These are phyloP conservation scores for Albugo candida DNA, from an alignment of 352 stramenopile species.

Conservation along the genomic window DNA sequence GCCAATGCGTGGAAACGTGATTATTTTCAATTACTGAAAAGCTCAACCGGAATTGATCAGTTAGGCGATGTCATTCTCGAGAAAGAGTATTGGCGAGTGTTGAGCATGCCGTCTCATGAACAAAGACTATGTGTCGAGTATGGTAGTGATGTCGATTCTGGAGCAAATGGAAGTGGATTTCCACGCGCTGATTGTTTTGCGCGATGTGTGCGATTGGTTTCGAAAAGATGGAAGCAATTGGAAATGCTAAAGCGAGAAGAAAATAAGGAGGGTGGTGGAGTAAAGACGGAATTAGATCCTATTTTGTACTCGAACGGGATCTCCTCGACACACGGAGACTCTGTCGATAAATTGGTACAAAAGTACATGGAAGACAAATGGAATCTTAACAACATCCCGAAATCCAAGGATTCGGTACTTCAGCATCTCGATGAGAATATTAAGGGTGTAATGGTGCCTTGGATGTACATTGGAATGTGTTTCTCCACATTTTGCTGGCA, in stretches of 20 bases:
- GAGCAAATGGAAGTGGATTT: constrained; percentile 72
- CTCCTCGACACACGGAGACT: constrained; percentile 7
- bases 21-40: constrained; percentile 37
- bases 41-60: constrained; percentile 16
- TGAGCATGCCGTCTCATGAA: constrained; percentile 56
- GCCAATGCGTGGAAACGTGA: constrained; percentile 59
- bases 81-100: constrained; percentile 74
- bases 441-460: constrained; percentile 98
- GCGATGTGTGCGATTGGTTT: constrained; percentile 28
- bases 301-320: constrained; percentile 37
- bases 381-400: constrained; percentile 99
- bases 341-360: constrained; percentile 30
- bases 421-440: constrained; percentile 93
- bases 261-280: constrained; percentile 6
- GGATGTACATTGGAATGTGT: constrained; percentile 98
- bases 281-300: constrained; percentile 17
- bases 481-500: constrained; percentile 99
- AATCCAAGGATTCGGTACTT: constrained; percentile 84
- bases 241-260: constrained; percentile 11
- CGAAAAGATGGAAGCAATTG: constrained; percentile 30
- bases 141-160: constrained; percentile 83
- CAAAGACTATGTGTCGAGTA: constrained; percentile 81
- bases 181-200: constrained; percentile 33
- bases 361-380: constrained; percentile 79
- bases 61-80: constrained; percentile 59